These are phyloP conservation scores for Heterobasidion annosum DNA, from an alignment of 1,284 basidiomycete genomes.

Conservation along the genomic window DNA sequence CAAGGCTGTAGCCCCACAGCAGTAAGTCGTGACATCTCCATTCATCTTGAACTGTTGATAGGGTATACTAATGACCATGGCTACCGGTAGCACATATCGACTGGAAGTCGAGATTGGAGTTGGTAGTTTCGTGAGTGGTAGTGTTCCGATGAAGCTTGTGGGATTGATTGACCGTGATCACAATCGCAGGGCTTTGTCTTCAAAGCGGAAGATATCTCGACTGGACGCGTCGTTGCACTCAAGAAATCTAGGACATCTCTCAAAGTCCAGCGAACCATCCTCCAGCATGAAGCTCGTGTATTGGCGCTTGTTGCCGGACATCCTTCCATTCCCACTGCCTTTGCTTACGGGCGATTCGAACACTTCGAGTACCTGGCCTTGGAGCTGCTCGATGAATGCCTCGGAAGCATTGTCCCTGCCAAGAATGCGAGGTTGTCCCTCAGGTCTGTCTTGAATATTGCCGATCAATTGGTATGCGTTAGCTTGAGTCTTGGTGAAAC, in stretches of 20 bases:
- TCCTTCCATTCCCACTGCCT: conserved; percentile 4
- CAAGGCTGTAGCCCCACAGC: too few relatives aligned
- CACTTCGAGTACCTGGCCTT: conserved; percentile 8
- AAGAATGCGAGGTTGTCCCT: background rate
- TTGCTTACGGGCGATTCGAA: conserved; percentile 4
- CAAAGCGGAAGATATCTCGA: background rate
- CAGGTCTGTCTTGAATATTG: background rate
- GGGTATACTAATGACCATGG: too few relatives aligned
- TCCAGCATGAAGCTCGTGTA: background rate
- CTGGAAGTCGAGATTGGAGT: background rate
- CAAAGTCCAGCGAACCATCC: background rate
- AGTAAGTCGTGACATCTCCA: too few relatives aligned
- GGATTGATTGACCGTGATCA: background rate
- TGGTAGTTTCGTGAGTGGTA: background rate
- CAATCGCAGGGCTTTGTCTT: background rate
- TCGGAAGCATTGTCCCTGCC: background rate
- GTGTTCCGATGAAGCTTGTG: background rate
- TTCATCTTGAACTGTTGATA: too few relatives aligned
- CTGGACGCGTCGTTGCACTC: background rate
- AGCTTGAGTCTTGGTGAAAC: background rate
- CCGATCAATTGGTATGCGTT: background rate
- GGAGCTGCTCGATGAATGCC: conserved; percentile 1
- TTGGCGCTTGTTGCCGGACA: background rate
- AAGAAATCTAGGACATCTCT: background rate
- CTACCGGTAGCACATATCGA: too few relatives aligned